phyloP scores from a whole-genome alignment of 208 protist genomes.

The Phytomonas serpens region DNA sequence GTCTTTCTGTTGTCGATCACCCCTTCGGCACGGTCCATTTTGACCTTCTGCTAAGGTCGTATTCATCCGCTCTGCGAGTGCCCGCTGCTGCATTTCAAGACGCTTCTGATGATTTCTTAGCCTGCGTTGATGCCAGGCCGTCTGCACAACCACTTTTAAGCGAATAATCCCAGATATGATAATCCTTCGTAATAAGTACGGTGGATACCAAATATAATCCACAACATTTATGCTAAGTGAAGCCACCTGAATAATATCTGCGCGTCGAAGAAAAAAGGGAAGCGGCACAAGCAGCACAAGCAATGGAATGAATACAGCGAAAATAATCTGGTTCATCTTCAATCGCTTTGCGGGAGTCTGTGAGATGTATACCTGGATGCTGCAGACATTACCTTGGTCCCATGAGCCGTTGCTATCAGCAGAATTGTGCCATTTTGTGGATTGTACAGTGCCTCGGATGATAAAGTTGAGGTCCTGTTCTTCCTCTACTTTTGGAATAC shows the following conservation, averaged over 20 bases:
- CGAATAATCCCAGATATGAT: constrained; percentile 16
- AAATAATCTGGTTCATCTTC: constrained; percentile 24
- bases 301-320: constrained; percentile 42
- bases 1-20: neutral
- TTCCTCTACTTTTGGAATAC: constrained; percentile 15
- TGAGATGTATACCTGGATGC: constrained; percentile 32
- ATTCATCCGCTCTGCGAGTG: neutral
- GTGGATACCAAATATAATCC: constrained; percentile 46
- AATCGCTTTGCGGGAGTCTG: constrained; percentile 18
- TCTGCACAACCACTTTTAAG: constrained; percentile 10
- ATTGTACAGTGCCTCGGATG: constrained; percentile 10
- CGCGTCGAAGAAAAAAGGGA: constrained; percentile 32
- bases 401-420: constrained; percentile 4
- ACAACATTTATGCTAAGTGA: constrained; percentile 39
- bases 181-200: constrained; percentile 22
- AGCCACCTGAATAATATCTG: constrained; percentile 32
- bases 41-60: neutral
- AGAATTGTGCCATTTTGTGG: neutral
- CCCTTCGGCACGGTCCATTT: neutral
- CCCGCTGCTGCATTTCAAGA: constrained; percentile 19
- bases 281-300: constrained; percentile 42
- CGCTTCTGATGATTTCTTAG: constrained; percentile 14
- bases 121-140: constrained; percentile 14
- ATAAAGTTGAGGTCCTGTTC: constrained; percentile 31
- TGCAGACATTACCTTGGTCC: constrained; percentile 19